These are phyloP conservation scores for Magnolia sinica DNA, from an alignment of 164 flowering plant genomes.

Conservation along the genomic window DNA sequence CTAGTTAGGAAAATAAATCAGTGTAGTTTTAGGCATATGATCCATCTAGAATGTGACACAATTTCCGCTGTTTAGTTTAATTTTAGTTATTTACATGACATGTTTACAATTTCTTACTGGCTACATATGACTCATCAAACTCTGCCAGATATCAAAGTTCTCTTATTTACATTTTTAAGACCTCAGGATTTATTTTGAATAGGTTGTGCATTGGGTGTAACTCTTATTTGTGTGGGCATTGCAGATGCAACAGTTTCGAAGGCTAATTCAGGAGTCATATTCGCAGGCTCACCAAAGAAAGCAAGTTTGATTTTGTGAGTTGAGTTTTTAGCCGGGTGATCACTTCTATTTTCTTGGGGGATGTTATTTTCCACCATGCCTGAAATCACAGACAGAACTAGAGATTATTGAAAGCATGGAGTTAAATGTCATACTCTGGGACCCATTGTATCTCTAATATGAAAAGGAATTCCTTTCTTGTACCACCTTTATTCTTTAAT, in stretches of 20 bases:
- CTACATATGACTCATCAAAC: not conserved
- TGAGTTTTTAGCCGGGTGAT: not conserved
- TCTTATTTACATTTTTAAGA: not conserved
- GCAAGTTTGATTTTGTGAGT: not conserved
- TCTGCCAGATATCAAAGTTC: not conserved
- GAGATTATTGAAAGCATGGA: not conserved
- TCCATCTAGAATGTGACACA: not conserved
- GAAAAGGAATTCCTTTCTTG: not conserved
- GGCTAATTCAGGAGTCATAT: not conserved
- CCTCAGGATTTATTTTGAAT: not conserved
- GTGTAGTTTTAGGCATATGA: not conserved
- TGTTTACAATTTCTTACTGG: not conserved
- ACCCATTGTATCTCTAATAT: not conserved
- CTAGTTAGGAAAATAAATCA: too few relatives aligned
- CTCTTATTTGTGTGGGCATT: not conserved
- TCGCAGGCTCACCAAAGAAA: not conserved
- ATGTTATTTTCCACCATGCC: not conserved
- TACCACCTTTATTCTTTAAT: too few relatives aligned
- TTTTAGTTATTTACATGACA: not conserved
- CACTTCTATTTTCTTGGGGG: not conserved
- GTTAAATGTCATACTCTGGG: not conserved
- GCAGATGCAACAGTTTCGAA: not conserved
- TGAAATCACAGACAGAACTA: not conserved
- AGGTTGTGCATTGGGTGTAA: not conserved
- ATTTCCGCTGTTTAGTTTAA: not conserved